phyloP scores from a whole-genome alignment of 2,329 filamentous ascomycete genomes.

The Neofusicoccum ribis region DNA sequence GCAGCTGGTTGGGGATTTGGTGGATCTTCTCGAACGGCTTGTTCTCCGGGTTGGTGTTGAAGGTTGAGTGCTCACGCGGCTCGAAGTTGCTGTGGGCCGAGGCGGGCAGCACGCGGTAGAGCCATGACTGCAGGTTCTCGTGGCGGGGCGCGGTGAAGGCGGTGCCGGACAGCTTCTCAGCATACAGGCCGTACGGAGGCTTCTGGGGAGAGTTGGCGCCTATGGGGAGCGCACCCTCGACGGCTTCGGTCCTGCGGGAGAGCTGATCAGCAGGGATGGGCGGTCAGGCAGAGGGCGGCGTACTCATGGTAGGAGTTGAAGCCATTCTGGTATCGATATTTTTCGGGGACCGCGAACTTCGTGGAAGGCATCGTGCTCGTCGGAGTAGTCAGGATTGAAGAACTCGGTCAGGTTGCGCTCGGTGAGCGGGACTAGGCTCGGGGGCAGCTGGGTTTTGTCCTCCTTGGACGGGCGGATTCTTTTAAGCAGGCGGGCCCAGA shows the following conservation, averaged over 20 bases:
- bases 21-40: slow-evolving; percentile 60
- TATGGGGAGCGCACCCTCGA: slow-evolving; percentile 71
- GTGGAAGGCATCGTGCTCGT: slow-evolving; percentile 61
- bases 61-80: slow-evolving; percentile 49
- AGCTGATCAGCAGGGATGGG: slow-evolving; percentile 1
- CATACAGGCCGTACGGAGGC: slow-evolving; percentile 74
- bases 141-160: slow-evolving; percentile 59
- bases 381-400: slow-evolving; percentile 31
- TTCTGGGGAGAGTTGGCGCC: slow-evolving; percentile 83
- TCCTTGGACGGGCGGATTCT: slow-evolving; percentile 25
- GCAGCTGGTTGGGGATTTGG: slow-evolving; percentile 77
- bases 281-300: slow-evolving; percentile 3
- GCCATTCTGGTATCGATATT: slow-evolving; percentile 76
- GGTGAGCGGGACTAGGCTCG: slow-evolving; percentile 30
- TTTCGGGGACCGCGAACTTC: slow-evolving; percentile 62
- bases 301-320: slow-evolving; percentile 78
- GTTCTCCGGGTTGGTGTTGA: slow-evolving; percentile 52
- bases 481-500: slow-evolving; percentile 24
- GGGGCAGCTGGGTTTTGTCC: slow-evolving; percentile 25
- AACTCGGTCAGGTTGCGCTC: slow-evolving; percentile 31
- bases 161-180: slow-evolving; percentile 67
- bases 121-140: slow-evolving; percentile 60
- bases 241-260: slow-evolving; percentile 66
- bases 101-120: slow-evolving; percentile 59
- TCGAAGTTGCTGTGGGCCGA: slow-evolving; percentile 59